Evolutionary conservation across 345 rosid species (phyloP).

Genomic region (Ceriops decandra): DNA sequence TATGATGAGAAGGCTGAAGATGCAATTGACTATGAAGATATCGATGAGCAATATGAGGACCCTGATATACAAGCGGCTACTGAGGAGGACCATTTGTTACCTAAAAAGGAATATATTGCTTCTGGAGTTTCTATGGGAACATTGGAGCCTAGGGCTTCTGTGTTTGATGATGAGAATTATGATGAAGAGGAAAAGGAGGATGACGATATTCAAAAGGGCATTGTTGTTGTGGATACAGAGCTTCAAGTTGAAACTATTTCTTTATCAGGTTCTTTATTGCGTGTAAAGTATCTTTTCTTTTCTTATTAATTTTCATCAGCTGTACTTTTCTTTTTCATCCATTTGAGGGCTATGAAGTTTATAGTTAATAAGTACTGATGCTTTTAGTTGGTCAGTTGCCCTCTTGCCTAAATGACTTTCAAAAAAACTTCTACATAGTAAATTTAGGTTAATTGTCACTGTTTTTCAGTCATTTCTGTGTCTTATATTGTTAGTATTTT

Average conservation of each 20-base stretch:
- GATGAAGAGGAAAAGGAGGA: constrained; percentile 85
- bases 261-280: constrained; percentile 41
- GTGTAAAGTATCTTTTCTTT: neutral
- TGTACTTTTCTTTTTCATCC: neutral
- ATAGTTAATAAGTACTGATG: too few relatives aligned
- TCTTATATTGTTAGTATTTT: too few relatives aligned
- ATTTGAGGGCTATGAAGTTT: neutral
- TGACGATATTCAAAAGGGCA: constrained; percentile 28
- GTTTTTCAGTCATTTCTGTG: too few relatives aligned
- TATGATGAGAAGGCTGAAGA: constrained; percentile 87
- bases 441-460: neutral
- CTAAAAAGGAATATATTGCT: constrained; percentile 61
- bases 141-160: constrained; percentile 43
- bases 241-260: constrained; percentile 30
- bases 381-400: neutral
- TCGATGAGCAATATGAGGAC: constrained; percentile 94
- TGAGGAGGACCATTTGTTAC: constrained; percentile 80
- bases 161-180: constrained; percentile 86
- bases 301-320: neutral
- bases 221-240: constrained; percentile 39
- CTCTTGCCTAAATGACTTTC: neutral
- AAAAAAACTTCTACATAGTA: neutral
- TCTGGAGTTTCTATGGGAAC: constrained; percentile 46
- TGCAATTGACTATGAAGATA: constrained; percentile 92
- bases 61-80: constrained; percentile 72